Conservation (phyloP, 108 stramenopile genomes). For the Conticribra weissflogii region DNA sequence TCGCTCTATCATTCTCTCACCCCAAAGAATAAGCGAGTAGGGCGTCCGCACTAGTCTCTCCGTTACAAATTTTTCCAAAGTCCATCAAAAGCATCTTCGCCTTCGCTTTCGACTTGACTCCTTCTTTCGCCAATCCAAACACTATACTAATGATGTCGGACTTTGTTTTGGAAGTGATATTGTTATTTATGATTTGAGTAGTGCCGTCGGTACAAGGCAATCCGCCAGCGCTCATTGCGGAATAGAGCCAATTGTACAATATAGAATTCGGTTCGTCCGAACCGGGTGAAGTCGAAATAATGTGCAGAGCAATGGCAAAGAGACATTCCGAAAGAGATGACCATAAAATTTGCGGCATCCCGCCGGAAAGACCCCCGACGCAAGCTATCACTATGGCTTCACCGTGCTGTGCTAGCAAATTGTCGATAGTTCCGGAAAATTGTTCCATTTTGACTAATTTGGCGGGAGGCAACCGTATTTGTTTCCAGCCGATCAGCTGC, state of each 20-base stretch:
- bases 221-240: constrained; percentile 22
- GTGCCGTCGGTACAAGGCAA: neutral
- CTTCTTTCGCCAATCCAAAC: constrained; percentile 45
- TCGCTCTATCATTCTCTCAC: too few relatives aligned
- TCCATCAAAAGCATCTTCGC: constrained; percentile 61
- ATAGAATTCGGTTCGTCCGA: constrained; percentile 21
- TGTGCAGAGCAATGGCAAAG: constrained; percentile 48
- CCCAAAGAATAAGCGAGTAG: constrained; percentile 46
- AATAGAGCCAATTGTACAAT: constrained; percentile 16
- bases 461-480: constrained; percentile 31
- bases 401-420: constrained; percentile 49
- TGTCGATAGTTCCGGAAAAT: constrained; percentile 36
- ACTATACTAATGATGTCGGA: constrained; percentile 37
- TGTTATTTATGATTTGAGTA: too few relatives aligned
- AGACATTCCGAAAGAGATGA: constrained; percentile 54
- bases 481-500: constrained; percentile 69
- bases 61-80: constrained; percentile 57
- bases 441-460: constrained; percentile 24
- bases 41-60: constrained; percentile 50
- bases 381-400: constrained; percentile 45
- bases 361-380: constrained; percentile 52
- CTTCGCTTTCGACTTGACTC: constrained; percentile 49
- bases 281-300: constrained; percentile 14
- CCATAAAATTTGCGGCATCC: constrained; percentile 61
- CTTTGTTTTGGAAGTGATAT: constrained; percentile 21